Conservation (phyloP, 192 early-diverging fungal species). For the Coemansia sp. region DNA sequence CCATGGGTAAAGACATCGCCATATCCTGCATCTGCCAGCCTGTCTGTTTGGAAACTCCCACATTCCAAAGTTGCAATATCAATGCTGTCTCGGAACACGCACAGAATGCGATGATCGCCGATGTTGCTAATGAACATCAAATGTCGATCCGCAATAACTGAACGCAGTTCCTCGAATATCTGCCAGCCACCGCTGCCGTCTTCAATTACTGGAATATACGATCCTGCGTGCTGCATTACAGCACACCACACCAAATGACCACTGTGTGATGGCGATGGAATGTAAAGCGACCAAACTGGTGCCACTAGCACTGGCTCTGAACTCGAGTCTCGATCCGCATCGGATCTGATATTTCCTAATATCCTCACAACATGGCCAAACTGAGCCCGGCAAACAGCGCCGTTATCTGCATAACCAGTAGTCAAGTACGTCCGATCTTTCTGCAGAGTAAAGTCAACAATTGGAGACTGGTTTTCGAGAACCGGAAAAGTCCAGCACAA, state of each 20-base stretch:
- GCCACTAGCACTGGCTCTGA: neutral
- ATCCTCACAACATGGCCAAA: constrained; percentile 18
- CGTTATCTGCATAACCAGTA: constrained; percentile 9
- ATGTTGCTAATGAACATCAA: constrained; percentile 18
- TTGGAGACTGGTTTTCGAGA: constrained; percentile 33
- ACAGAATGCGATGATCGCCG: constrained; percentile 7
- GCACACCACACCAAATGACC: neutral
- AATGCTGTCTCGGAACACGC: constrained; percentile 13
- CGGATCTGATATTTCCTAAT: neutral
- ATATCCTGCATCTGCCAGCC: neutral
- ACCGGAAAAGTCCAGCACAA: constrained; percentile 3
- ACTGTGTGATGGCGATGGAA: neutral
- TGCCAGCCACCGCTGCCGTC: constrained; percentile 19
- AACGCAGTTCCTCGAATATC: constrained; percentile 6
- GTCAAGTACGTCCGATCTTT: constrained; percentile 18
- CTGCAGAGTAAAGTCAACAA: constrained; percentile 16
- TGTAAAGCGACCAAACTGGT: constrained; percentile 19
- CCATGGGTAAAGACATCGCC: constrained; percentile 31
- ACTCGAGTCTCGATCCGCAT: neutral
- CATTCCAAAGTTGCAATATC: neutral
- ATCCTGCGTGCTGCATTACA: constrained; percentile 14
- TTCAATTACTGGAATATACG: constrained; percentile 5
- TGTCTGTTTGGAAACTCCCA: neutral
- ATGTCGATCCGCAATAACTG: neutral
- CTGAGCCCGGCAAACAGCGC: constrained; percentile 17